These are phyloP conservation scores for Articulospora tetracladia DNA, from an alignment of 495 filamentous ascomycete genomes.

Conservation along the genomic window DNA sequence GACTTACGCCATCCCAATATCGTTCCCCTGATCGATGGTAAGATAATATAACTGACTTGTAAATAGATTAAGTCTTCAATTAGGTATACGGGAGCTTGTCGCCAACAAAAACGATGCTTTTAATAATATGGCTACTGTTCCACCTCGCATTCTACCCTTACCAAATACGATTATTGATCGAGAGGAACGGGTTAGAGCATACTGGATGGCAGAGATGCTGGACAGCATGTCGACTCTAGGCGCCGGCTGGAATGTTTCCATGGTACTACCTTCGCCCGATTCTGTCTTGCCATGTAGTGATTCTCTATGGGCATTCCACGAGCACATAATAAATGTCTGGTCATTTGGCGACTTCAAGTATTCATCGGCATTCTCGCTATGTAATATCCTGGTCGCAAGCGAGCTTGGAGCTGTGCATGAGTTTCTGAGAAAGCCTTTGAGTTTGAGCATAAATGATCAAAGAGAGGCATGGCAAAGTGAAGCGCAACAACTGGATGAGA, in stretches of 20 bases:
- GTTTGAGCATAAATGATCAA: no score
- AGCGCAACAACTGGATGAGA: no score
- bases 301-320: neutral
- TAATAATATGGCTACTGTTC: neutral
- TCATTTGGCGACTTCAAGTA: neutral
- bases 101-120: neutral
- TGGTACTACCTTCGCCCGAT: neutral
- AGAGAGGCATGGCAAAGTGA: no score
- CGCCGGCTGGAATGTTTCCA: conserved; percentile 26
- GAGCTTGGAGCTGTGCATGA: neutral
- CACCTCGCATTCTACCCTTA: neutral
- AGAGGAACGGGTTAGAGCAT: conserved; percentile 31
- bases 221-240: conserved; percentile 30
- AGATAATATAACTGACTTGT: no score
- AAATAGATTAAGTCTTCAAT: neutral
- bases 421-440: no score
- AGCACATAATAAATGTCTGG: neutral
- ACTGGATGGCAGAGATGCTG: conserved; percentile 35
- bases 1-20: conserved; percentile 21
- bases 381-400: neutral
- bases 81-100: neutral
- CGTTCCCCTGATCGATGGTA: conserved; percentile 19
- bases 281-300: neutral
- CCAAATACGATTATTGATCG: conserved; percentile 25
- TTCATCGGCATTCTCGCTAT: neutral